A percentile compares a stretch with the other conserved stretches of the same genome.
phyloP scores from a whole-genome alignment of 441 rosid genomes.

The Adansonia madagascariensis region DNA sequence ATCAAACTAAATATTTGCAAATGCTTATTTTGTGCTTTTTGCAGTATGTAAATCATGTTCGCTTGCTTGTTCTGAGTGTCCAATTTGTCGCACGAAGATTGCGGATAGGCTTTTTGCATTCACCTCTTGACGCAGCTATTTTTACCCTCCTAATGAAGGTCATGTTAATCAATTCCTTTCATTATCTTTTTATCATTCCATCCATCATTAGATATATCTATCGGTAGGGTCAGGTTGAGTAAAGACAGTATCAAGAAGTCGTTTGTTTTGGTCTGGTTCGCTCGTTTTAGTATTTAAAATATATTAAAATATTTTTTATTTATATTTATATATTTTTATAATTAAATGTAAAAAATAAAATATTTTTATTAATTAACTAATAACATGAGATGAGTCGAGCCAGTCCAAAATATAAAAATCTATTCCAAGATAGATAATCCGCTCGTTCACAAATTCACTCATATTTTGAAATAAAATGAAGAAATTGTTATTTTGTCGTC shows the following conservation, averaged over 20 bases:
- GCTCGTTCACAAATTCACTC: too few species aligned
- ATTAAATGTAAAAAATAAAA: background rate
- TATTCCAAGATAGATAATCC: background rate
- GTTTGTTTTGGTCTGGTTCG: background rate
- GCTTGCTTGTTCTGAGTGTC: constrained; percentile 96
- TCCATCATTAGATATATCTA: background rate
- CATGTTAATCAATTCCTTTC: background rate
- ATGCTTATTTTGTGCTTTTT: constrained; percentile 21
- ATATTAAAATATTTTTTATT: background rate
- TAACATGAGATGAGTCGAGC: background rate
- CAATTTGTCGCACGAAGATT: constrained; percentile 93
- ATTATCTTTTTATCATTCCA: background rate
- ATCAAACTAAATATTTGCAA: background rate
- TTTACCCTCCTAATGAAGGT: constrained; percentile 53
- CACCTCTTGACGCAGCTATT: constrained; percentile 58
- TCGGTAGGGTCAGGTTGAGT: background rate
- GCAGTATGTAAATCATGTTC: constrained; percentile 99
- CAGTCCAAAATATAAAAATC: background rate
- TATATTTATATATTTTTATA: background rate
- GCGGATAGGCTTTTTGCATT: constrained; percentile 89
- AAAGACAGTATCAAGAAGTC: background rate
- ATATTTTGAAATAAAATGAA: background rate
- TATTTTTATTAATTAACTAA: background rate
- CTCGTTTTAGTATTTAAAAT: background rate
- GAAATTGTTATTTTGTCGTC: too few species aligned